These are phyloP conservation scores for Fomitopsis palustris DNA, from an alignment of 1,284 basidiomycete species.

Conservation along the genomic window DNA sequence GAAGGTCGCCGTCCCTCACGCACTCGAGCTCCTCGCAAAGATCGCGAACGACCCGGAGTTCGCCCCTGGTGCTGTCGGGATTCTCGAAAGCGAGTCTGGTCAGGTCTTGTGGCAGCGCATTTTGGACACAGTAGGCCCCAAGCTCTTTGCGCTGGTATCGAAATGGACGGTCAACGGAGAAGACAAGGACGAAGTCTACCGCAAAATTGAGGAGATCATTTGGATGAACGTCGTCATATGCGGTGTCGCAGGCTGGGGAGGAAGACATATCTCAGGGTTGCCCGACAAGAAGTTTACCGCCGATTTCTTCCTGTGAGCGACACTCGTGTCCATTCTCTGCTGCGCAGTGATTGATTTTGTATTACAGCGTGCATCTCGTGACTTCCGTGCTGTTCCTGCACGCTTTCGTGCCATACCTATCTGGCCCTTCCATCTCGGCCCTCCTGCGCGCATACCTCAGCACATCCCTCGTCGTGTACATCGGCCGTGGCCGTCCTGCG, in stretches of 20 bases:
- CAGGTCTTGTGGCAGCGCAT: too few relatives aligned
- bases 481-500: slow-evolving; percentile 33
- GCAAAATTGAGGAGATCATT: neutral
- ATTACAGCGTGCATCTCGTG: slow-evolving; percentile 41
- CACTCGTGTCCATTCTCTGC: neutral
- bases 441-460: slow-evolving; percentile 39
- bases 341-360: neutral
- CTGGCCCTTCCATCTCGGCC: slow-evolving; percentile 26
- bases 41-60: slow-evolving; percentile 35
- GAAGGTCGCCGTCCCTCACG: slow-evolving; percentile 20
- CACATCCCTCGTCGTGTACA: slow-evolving; percentile 31
- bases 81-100: too few relatives aligned
- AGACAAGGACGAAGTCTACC: too few relatives aligned
- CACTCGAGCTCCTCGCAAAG: slow-evolving; percentile 36
- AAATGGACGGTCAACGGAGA: too few relatives aligned
- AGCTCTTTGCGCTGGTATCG: too few relatives aligned
- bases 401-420: slow-evolving; percentile 26
- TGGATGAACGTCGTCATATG: slow-evolving; percentile 29
- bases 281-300: slow-evolving; percentile 33
- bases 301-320: slow-evolving; percentile 36
- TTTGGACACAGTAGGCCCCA: too few relatives aligned
- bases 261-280: neutral
- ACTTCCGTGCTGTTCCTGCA: slow-evolving; percentile 45
- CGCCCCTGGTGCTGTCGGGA: slow-evolving; percentile 36
- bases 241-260: slow-evolving; percentile 36